phyloP scores from a whole-genome alignment of 345 rosid genomes.

The Reutealis trisperma region DNA sequence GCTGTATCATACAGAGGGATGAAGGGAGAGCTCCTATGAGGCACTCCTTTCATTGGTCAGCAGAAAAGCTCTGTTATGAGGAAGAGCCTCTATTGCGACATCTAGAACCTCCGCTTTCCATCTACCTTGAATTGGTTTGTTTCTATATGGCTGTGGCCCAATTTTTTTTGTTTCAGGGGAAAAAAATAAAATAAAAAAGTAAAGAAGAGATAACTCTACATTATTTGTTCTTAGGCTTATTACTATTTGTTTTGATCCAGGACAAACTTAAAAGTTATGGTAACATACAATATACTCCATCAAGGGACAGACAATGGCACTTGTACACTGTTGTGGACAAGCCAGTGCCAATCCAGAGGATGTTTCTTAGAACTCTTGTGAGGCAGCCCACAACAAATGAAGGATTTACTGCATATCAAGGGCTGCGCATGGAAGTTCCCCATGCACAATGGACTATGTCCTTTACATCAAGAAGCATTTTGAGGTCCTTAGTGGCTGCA shows the following conservation, averaged over 20 bases:
- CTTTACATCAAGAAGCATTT: conserved; percentile 77
- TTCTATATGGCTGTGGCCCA: conserved; percentile 2
- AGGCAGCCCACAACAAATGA: conserved; percentile 78
- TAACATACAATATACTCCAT: conserved; percentile 70
- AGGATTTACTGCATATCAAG: conserved; percentile 61
- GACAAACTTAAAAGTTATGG: conserved; percentile 92
- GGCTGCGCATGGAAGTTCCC: conserved; percentile 47
- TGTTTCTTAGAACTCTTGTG: conserved; percentile 95
- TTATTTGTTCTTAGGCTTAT: conserved; percentile 22
- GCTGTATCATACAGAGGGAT: conserved; percentile 97
- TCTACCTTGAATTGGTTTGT: conserved; percentile 90
- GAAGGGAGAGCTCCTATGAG: conserved; percentile 99
- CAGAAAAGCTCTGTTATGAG: conserved; percentile 70
- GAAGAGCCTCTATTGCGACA: conserved; percentile 97
- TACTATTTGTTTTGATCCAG: conserved; percentile 42
- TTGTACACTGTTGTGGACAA: conserved; percentile 84
- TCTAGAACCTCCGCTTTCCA: conserved; percentile 97
- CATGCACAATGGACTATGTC: conserved; percentile 51
- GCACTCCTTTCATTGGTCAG: conserved; percentile 95
- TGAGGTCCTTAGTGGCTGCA: conserved; percentile 84
- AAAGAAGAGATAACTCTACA: background rate
- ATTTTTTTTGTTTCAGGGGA: conserved; percentile 5
- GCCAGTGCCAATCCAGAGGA: conserved; percentile 73
- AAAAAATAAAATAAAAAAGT: background rate
- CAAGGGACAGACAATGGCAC: conserved; percentile 96